Base-by-base conservation (phyloP, 2,329 filamentous ascomycete genomes). In the Fusarium sambucinum region DNA sequence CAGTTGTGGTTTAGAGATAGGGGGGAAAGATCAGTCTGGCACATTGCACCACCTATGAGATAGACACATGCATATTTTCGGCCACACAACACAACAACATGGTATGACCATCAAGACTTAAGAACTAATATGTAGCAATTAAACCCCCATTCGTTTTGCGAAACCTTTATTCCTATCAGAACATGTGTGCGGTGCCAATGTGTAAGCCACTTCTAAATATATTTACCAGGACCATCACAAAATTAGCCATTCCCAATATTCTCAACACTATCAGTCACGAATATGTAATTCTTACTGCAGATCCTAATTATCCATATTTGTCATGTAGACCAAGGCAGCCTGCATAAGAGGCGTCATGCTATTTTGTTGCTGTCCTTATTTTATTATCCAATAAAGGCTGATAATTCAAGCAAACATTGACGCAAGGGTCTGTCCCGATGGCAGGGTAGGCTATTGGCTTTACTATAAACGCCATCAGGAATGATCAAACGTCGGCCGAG, bases 391-490 rank as follows among this genome's bases (percentile, higher is more conserved):
- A 58, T 52, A 40, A 60, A n/a, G 42, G 29, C 21, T 16, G 25
- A 35, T 29, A 30, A 40, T 32, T 33, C 11, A 14, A 63, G 52
- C 45, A 69, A 69, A 69, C 48, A 63, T 38, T 29, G 56, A 54
- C 29, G 52, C 57, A 47, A 62, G 42, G 51, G 30, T n/a, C 42
- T 50, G 48, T 55, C 21, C 56, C 48, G 35, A 58, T n/a, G 19
- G 30, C n/a, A 55, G n/a, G 66, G 44, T 50, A 59, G 56, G 48
- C 25, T 66, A 55, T 55, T 29, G 35, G 37, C 14, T 66, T 27
- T 37, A 17, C 25, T 54, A 45, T 37, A 17, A 12, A 27, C 55
- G 40, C 30, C 38, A 25, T 21, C 16, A 38, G 38, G 27, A 27
- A 54, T n/a, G 44, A 42, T 19, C 46, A 38, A 51, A 54, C 14